These are phyloP conservation scores for Colletotrichum phormii DNA, from an alignment of 2,329 filamentous ascomycete genomes.

Conservation along the genomic window DNA sequence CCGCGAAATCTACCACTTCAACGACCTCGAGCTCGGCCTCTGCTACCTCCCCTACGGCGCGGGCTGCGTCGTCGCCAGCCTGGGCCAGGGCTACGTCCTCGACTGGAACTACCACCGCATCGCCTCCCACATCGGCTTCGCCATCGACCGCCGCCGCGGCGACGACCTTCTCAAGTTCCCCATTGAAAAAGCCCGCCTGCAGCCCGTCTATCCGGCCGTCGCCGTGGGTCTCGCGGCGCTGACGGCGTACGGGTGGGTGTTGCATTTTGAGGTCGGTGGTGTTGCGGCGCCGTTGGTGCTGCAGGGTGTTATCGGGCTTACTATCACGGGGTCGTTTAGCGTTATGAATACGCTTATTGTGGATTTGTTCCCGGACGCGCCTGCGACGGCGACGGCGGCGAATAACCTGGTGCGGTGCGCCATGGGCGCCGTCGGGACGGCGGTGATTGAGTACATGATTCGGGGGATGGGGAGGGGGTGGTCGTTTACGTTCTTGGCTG, in stretches of 20 bases:
- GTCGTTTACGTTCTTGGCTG: constrained; percentile 69
- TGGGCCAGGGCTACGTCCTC: constrained; percentile 67
- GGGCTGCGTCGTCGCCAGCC: constrained; percentile 60
- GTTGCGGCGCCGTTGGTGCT: constrained; percentile 67
- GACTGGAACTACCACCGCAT: constrained; percentile 79
- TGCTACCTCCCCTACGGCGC: constrained; percentile 67
- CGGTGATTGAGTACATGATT: constrained; percentile 70
- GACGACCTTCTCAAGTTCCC: constrained; percentile 64
- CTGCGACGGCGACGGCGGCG: constrained; percentile 72
- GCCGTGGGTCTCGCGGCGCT: constrained; percentile 64
- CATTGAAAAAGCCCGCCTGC: constrained; percentile 66
- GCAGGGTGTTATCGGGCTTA: constrained; percentile 67
- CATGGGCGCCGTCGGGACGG: constrained; percentile 68
- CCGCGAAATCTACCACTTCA: constrained; percentile 61
- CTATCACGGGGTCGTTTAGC: constrained; percentile 71
- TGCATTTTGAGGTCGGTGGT: constrained; percentile 60
- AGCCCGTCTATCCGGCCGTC: constrained; percentile 66
- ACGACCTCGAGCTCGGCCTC: constrained; percentile 63
- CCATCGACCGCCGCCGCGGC: constrained; percentile 69
- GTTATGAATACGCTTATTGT: constrained; percentile 73
- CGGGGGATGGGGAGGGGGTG: constrained; percentile 68
- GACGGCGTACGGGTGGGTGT: constrained; percentile 68
- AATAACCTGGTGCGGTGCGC: constrained; percentile 74
- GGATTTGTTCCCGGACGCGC: constrained; percentile 70
- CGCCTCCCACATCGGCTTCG: constrained; percentile 70